Base-by-base conservation (phyloP, 257 asterid species). In the Ajuga chamaepitys region DNA sequence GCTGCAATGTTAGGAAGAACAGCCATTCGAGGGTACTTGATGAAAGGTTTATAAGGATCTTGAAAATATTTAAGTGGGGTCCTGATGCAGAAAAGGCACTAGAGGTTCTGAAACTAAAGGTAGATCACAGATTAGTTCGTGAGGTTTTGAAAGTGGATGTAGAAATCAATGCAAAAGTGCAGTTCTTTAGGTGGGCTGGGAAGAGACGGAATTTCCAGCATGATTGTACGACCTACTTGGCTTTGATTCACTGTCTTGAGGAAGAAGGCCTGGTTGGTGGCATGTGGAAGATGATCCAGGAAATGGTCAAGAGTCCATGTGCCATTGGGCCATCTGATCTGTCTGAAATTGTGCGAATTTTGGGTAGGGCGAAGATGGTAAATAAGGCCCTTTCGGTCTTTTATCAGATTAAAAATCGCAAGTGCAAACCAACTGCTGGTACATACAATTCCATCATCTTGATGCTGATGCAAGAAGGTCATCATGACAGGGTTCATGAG, bases 21-120 rank as follows among this genome's bases (percentile, higher is more conserved):
- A 20, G 48, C 71, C 42, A 80, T 1, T 69, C 60, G 5, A 86
- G 97, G 73, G 74, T 76, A 24, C 83, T 92, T 62, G 97, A 88
- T 62, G 95, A 83, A 80, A 81, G 98, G 77, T 92, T 92, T 54
- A 80, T 92, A 34, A 77, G 95, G 80, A 92, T 92, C 58, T 71
- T 92, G 77, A 92, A 92, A 68, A 92, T 88, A 70, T 92, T 92
- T 69, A 92, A 89, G 74, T 92, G 98, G 97, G 98, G 98, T 26
- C 75, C 90, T 25, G 97, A 89, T 78, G 88, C 98, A 4, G 98
- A 88, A 70, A 92, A 85, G 79, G 95, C 98, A 56, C 44, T 92
- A 28, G 95, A 85, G 70, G 97, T 92, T 68, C 75, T 92, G 14
- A 78, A 85, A 73, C 40, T 88, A 70, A 88, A 78, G 74, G 89